Evolutionary conservation across 2,329 filamentous ascomycete species (phyloP).

Genomic region (Phaeophleospora eucalypticola): DNA sequence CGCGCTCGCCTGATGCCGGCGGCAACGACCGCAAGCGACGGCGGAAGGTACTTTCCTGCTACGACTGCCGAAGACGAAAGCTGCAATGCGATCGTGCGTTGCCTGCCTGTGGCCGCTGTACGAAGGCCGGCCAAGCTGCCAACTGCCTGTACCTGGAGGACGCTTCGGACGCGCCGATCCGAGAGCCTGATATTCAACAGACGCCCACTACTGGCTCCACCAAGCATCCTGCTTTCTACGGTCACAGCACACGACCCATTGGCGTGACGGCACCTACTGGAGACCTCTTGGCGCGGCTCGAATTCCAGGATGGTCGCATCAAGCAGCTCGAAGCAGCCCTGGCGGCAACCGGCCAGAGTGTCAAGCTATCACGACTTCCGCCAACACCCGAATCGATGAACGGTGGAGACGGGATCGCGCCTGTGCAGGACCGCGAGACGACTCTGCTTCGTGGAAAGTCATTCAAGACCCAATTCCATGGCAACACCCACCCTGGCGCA

Average conservation of each 20-base stretch:
- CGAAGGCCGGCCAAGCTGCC: constrained; percentile 40
- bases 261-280: constrained; percentile 13
- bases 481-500: constrained; percentile 38
- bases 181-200: constrained; percentile 17
- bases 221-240: constrained; percentile 28
- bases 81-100: constrained; percentile 46
- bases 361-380: constrained; percentile 18
- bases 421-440: constrained; percentile 32
- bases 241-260: constrained; percentile 23
- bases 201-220: constrained; percentile 3
- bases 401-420: constrained; percentile 13
- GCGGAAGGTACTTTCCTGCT: constrained; percentile 46
- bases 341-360: constrained; percentile 14
- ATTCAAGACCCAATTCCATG: constrained; percentile 45
- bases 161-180: constrained; percentile 22
- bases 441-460: constrained; percentile 42
- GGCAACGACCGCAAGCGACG: constrained; percentile 39
- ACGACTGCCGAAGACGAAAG: constrained; percentile 45
- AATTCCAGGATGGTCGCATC: constrained; percentile 27
- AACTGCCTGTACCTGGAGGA: constrained; percentile 40
- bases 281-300: constrained; percentile 25
- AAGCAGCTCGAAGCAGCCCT: constrained; percentile 28
- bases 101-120: constrained; percentile 43
- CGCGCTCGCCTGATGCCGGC: constrained; percentile 17
- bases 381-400: constrained; percentile 26